These are phyloP conservation scores for Calocybe indica DNA, from an alignment of 768 basidiomycete species.

Conservation along the genomic window DNA sequence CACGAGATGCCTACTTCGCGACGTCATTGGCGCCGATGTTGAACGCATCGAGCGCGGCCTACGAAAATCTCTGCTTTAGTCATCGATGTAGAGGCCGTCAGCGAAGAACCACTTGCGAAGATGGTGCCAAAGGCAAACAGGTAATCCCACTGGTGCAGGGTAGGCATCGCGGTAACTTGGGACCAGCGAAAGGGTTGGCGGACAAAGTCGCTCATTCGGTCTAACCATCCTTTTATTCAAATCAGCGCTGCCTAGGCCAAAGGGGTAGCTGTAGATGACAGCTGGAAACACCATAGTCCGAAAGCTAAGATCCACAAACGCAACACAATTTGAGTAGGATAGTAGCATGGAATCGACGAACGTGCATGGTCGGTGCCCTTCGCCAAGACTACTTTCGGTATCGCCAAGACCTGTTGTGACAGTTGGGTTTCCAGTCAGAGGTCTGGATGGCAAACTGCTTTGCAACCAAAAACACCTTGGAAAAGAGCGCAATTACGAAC, in stretches of 20 bases:
- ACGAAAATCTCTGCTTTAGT: not conserved
- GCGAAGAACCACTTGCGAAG: slow-evolving; percentile 6
- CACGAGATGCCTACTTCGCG: slow-evolving; percentile 13
- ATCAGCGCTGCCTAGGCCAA: not conserved
- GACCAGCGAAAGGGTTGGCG: slow-evolving; percentile 1
- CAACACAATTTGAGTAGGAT: not conserved
- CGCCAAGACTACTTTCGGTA: not conserved
- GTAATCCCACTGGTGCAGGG: slow-evolving; percentile 23
- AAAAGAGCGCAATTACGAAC: no score
- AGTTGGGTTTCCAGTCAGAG: no score
- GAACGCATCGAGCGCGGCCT: slow-evolving; percentile 13
- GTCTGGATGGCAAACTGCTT: not conserved
- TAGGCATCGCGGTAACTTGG: slow-evolving; percentile 13
- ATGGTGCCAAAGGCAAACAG: slow-evolving; percentile 22
- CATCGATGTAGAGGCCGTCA: not conserved
- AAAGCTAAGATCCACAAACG: not conserved
- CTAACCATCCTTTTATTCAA: no score
- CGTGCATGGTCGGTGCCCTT: slow-evolving; percentile 1
- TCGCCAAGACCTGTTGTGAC: not conserved
- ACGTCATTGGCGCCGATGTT: slow-evolving; percentile 23
- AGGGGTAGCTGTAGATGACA: slow-evolving; percentile 1
- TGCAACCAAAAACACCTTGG: not conserved
- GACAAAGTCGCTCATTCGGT: no score
- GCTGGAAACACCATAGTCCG: not conserved
- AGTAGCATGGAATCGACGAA: not conserved